Conservation (phyloP, 768 basidiomycete species). For the Xerocomus brunneocitrinus region DNA sequence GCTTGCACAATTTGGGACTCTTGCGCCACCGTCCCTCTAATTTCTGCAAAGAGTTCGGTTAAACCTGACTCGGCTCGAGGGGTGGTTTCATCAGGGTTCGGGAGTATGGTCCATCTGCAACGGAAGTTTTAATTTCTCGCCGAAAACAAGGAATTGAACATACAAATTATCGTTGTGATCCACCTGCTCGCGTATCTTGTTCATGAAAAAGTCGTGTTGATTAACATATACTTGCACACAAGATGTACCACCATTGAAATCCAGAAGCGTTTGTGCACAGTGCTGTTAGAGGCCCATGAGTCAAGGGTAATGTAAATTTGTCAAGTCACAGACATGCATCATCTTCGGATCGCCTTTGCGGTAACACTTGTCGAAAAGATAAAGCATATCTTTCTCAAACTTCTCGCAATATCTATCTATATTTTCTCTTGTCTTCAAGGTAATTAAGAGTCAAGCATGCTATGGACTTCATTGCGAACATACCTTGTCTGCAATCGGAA, state of each 20-base stretch:
- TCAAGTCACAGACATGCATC: slow-evolving; percentile 76
- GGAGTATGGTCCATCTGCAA: slow-evolving; percentile 73
- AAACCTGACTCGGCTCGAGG: slow-evolving; percentile 81
- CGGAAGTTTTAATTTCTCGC: neutral
- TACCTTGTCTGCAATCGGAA: slow-evolving; percentile 79
- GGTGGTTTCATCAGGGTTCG: slow-evolving; percentile 72
- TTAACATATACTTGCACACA: slow-evolving; percentile 99
- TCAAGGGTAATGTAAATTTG: slow-evolving; percentile 3
- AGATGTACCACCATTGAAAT: slow-evolving; percentile 96
- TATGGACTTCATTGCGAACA: slow-evolving; percentile 2
- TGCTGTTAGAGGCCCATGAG: slow-evolving; percentile 53
- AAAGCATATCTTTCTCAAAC: slow-evolving; percentile 98
- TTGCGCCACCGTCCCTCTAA: slow-evolving; percentile 85
- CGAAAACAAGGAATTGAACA: slow-evolving; percentile 27
- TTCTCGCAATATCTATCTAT: slow-evolving; percentile 98
- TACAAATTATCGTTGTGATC: slow-evolving; percentile 52
- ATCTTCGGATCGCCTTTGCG: slow-evolving; percentile 97
- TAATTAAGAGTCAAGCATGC: neutral
- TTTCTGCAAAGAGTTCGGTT: slow-evolving; percentile 77
- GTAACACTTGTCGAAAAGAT: slow-evolving; percentile 93
- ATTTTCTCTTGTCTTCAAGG: slow-evolving; percentile 70
- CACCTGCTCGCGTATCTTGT: slow-evolving; percentile 68
- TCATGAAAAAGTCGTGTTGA: slow-evolving; percentile 99
- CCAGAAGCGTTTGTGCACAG: slow-evolving; percentile 92
- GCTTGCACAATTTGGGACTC: slow-evolving; percentile 98